phyloP scores from a whole-genome alignment of 306 rosid species.

The cucumber (Cucumis sativus) region DNA sequence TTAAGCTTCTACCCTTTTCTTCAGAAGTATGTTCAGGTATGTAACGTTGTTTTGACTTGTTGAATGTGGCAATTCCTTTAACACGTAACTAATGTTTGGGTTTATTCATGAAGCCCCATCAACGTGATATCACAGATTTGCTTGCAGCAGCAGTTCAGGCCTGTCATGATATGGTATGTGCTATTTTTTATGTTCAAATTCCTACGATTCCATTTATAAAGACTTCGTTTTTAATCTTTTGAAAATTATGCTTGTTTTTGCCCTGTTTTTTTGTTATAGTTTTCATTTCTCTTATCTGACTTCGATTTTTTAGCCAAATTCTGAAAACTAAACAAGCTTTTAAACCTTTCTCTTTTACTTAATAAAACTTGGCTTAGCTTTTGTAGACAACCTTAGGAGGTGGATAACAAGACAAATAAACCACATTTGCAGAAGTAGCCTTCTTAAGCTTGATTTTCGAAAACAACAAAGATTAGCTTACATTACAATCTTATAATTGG shows the following conservation, averaged over 20 bases:
- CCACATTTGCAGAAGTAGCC: not conserved
- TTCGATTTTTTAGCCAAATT: too few relatives aligned
- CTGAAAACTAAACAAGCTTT: too few relatives aligned
- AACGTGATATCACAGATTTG: slow-evolving; percentile 60
- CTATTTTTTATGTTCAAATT: slow-evolving; percentile 2
- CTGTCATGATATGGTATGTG: slow-evolving; percentile 82
- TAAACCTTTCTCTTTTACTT: too few relatives aligned
- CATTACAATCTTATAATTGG: not conserved
- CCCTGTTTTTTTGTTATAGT: not conserved
- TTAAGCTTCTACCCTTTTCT: slow-evolving; percentile 52
- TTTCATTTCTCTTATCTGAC: not conserved
- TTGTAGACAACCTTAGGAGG: not conserved
- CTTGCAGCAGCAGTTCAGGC: slow-evolving; percentile 87
- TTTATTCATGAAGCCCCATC: slow-evolving; percentile 56
- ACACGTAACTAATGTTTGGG: slow-evolving; percentile 14
- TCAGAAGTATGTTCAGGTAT: slow-evolving; percentile 71
- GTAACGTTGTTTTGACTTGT: not conserved
- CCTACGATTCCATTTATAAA: not conserved
- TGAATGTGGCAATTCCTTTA: slow-evolving; percentile 8
- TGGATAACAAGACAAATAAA: not conserved
- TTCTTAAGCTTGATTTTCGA: not conserved
- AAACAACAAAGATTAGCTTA: not conserved
- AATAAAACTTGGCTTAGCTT: not conserved
- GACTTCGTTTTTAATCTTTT: not conserved
- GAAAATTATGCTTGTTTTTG: not conserved